A percentile compares a stretch with the other conserved stretches of the same genome.
phyloP scores from a whole-genome alignment of 106 monocot genomes.

The Apostasia shenzhenica region DNA sequence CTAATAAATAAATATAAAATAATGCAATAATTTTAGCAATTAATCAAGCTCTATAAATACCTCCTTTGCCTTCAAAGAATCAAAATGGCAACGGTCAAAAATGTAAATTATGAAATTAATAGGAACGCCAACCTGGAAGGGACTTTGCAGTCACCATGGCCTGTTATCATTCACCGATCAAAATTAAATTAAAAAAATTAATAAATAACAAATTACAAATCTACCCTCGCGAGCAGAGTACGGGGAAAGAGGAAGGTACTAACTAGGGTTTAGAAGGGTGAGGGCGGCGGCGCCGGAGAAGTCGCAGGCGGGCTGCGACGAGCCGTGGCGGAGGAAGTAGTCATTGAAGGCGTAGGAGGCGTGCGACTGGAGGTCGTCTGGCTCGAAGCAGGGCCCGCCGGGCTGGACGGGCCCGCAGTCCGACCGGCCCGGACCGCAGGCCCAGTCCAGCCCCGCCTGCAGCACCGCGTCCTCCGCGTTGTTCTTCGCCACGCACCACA shows the following conservation, averaged over 20 bases:
- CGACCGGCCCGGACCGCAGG: slow-evolving; percentile 75
- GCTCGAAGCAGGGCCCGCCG: slow-evolving; percentile 68
- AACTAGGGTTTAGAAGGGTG: slow-evolving; percentile 65
- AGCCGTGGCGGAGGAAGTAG: slow-evolving; percentile 47
- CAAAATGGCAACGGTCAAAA: not conserved
- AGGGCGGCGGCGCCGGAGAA: slow-evolving; percentile 80
- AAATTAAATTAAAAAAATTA: not conserved
- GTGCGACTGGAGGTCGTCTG: slow-evolving; percentile 52
- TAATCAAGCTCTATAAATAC: no score
- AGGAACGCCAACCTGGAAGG: slow-evolving; percentile 50
- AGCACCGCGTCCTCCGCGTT: slow-evolving; percentile 77
- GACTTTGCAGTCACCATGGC: slow-evolving; percentile 46
- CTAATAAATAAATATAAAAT: no score
- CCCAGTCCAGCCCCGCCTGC: slow-evolving; percentile 82
- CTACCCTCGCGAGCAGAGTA: not conserved
- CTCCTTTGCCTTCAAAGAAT: no score
- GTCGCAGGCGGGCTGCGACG: slow-evolving; percentile 46
- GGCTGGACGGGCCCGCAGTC: slow-evolving; percentile 69
- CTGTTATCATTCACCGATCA: slow-evolving; percentile 13
- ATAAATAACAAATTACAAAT: not conserved
- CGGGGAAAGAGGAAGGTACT: not conserved
- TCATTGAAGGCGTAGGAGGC: slow-evolving; percentile 94
- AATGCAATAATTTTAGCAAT: no score
- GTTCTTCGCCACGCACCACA: slow-evolving; percentile 99
- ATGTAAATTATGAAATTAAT: not conserved